Percentiles rank a stretch among this genome's conserved stretches.
These are phyloP conservation scores for Phaeomoniella chlamydospora DNA, from an alignment of 2,329 filamentous ascomycete species.

Conservation along the genomic window DNA sequence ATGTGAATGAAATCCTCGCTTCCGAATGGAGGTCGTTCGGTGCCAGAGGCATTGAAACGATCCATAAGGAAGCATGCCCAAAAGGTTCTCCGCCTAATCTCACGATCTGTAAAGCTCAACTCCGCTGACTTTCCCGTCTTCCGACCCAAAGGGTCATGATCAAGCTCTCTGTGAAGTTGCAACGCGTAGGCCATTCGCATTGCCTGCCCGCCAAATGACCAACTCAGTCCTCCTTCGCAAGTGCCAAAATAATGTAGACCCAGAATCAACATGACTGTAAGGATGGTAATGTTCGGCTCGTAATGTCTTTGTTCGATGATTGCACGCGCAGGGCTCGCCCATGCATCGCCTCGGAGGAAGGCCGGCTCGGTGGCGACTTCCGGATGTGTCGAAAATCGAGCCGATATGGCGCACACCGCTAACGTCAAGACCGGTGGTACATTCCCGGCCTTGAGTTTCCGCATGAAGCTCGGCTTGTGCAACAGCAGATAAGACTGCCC, in stretches of 20 bases:
- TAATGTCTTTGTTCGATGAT: constrained; percentile 83
- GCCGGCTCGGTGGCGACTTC: constrained; percentile 60
- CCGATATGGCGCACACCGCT: constrained; percentile 91
- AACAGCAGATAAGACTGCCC: constrained; percentile 89
- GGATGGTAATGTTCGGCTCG: constrained; percentile 87
- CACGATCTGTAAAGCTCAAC: constrained; percentile 79
- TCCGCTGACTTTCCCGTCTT: constrained; percentile 41
- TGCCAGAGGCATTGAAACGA: constrained; percentile 89
- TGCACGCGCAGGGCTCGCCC: constrained; percentile 74
- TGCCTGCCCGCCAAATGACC: constrained; percentile 89
- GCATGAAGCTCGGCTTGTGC: constrained; percentile 95
- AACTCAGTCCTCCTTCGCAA: constrained; percentile 88
- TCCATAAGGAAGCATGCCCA: constrained; percentile 98
- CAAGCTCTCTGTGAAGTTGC: constrained; percentile 82
- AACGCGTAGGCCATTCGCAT: constrained; percentile 95
- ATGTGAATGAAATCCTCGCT: constrained; percentile 80
- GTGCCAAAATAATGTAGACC: constrained; percentile 94
- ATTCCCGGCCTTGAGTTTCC: constrained; percentile 57
- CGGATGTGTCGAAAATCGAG: constrained; percentile 83
- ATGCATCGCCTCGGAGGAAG: constrained; percentile 80
- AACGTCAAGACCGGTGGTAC: constrained; percentile 82
- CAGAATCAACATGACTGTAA: constrained; percentile 78
- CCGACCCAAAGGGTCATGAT: constrained; percentile 60
- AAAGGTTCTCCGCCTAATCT: constrained; percentile 88
- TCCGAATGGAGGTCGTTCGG: constrained; percentile 80